Conservation (phyloP, 208 protist species). For the Leptomonas pyrrhocoris region DNA sequence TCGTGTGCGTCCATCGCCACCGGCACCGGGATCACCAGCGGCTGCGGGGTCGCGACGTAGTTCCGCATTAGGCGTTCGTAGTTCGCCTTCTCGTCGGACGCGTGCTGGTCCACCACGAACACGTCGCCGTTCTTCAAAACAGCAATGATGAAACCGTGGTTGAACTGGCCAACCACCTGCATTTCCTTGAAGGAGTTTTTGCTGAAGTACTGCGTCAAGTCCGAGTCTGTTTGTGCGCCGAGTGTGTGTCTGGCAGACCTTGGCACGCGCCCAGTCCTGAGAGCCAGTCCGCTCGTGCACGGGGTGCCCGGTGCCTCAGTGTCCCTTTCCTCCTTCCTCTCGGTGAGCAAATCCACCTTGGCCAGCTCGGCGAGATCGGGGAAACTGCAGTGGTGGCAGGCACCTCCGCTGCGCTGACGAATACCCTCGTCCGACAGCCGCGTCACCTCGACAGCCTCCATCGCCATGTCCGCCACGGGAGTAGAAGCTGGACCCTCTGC, state of each 20-base stretch:
- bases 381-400: constrained; percentile 34
- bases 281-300: neutral
- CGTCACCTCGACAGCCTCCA: constrained; percentile 22
- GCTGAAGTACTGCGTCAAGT: constrained; percentile 68
- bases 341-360: constrained; percentile 1
- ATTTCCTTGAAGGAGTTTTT: constrained; percentile 90
- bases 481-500: neutral
- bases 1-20: constrained; percentile 80
- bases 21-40: constrained; percentile 70
- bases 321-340: neutral
- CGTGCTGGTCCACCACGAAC: constrained; percentile 96
- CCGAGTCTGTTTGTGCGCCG: constrained; percentile 58
- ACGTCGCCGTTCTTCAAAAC: constrained; percentile 68
- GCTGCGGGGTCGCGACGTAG: constrained; percentile 82
- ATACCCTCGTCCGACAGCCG: constrained; percentile 47
- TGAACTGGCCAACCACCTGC: constrained; percentile 94
- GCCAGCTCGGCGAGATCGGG: constrained; percentile 35
- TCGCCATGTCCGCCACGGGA: neutral
- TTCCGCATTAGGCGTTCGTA: constrained; percentile 85
- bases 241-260: constrained; percentile 26
- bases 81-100: constrained; percentile 95
- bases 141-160: constrained; percentile 94
- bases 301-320: too few species aligned
- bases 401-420: constrained; percentile 33
- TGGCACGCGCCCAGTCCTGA: neutral